Base-by-base conservation (phyloP, 768 basidiomycete genomes). In the Pleurotus cornucopiae region DNA sequence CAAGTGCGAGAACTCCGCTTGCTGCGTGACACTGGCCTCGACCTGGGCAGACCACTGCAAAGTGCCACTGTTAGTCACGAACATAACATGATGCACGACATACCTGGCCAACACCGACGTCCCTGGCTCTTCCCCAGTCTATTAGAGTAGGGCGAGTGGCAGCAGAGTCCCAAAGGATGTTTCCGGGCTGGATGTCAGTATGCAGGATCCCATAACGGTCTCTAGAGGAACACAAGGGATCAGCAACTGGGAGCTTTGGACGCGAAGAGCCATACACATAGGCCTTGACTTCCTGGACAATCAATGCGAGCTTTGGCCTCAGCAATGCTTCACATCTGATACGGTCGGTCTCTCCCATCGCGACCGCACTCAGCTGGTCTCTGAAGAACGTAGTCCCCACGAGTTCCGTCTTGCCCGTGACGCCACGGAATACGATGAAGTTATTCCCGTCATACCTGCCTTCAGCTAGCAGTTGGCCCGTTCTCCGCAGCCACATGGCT, bases 1-100 rank as follows among this genome's bases (percentile, higher is more conserved):
- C 46, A 48, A 23, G 21, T 48, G 46, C 14, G 46, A 48, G 21
- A 48, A 48, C 46, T 48, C 46, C 6, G 46, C 46, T 23, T 48
- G 46, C 5, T n/a, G 16, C 14, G 21, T 48, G 13, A 48, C 23
- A 23, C 21, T 16, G 11, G 21, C 30, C 46, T 48, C 46, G n/a
- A 48, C 12, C 21, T 48, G 6, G 23, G 46, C 46, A 26, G 21
- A 23, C 46, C 46, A 48, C 46, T 48, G 14, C 7, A 18, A 48
- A 26, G 4, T 0, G 13, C 7, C 7, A 20, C 6, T 14, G 21
- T 48, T 26, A 48, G 18, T 18, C 18, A 18, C 18, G 18, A 18
- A 18, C 18, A 18, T 18, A 18, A 18, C 18, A 18, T 18, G 18
- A 18, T 18, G 18, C 18, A 18, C 18, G 18, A 18, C 18, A 18